Evolutionary conservation across 2,329 filamentous ascomycete species (phyloP).

Genomic region (Cryphonectria carpinicola): DNA sequence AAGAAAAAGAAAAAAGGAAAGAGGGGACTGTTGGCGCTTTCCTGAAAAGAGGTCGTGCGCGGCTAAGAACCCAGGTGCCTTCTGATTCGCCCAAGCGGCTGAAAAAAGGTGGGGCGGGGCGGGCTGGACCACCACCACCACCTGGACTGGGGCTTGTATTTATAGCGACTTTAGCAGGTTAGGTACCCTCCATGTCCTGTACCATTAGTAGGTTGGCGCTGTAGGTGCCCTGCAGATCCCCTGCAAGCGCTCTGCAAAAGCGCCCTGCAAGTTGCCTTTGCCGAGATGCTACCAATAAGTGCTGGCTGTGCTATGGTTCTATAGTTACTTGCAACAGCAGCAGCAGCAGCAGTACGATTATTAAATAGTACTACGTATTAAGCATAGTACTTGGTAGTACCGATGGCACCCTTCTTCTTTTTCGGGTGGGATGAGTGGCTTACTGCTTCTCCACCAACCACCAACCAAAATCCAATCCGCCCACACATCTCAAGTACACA

Average conservation of each 20-base stretch:
- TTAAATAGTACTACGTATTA: neutral
- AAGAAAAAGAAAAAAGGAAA: neutral
- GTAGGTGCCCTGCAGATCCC: neutral
- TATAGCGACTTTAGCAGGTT: neutral
- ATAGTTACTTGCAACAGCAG: neutral
- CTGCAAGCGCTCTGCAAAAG: constrained; percentile 1
- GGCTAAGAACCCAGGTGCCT: neutral
- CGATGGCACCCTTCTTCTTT: neutral
- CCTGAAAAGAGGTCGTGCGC: constrained; percentile 3
- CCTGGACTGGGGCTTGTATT: neutral
- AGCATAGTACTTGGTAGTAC: neutral
- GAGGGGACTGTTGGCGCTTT: neutral
- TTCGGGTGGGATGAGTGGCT: neutral
- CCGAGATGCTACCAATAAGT: neutral
- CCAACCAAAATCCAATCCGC: neutral
- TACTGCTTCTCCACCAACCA: neutral
- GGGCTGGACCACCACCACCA: neutral
- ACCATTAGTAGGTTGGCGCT: neutral
- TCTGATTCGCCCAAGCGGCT: constrained; percentile 5
- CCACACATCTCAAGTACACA: no score
- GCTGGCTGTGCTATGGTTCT: neutral
- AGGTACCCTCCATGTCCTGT: neutral
- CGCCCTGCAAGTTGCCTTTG: neutral
- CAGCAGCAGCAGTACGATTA: no score
- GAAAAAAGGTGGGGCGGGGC: neutral